Evolutionary conservation across 2,329 filamentous ascomycete species (phyloP).

Genomic region (Ophiobolus disseminans): DNA sequence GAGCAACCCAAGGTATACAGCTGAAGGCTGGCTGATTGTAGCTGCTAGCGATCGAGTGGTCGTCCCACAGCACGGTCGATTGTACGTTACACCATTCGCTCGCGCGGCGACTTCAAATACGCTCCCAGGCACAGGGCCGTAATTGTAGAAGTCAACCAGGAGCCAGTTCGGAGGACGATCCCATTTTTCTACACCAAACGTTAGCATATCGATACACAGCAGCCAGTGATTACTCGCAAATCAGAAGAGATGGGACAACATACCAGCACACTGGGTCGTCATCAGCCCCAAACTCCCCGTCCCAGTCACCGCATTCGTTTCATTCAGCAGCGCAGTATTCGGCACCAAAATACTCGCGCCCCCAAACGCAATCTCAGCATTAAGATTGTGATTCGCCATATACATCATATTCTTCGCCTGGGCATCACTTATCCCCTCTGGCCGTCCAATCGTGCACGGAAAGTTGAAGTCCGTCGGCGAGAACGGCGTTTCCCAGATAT

Average conservation of each 20-base stretch:
- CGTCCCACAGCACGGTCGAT: slow-evolving; percentile 63
- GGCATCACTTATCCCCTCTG: slow-evolving; percentile 66
- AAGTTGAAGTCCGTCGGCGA: slow-evolving; percentile 73
- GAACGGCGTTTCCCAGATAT: slow-evolving; percentile 93
- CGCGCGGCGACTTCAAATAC: slow-evolving; percentile 51
- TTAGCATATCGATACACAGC: slow-evolving; percentile 7
- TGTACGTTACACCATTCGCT: slow-evolving; percentile 77
- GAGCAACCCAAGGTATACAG: slow-evolving; percentile 25
- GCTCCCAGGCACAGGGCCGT: slow-evolving; percentile 44
- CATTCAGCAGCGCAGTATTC: slow-evolving; percentile 43
- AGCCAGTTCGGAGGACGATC: slow-evolving; percentile 51
- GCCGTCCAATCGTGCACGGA: slow-evolving; percentile 80
- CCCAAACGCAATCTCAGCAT: slow-evolving; percentile 66
- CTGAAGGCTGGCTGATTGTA: slow-evolving; percentile 14
- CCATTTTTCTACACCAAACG: slow-evolving; percentile 34
- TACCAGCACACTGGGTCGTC: slow-evolving; percentile 43
- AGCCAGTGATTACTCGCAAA: not conserved
- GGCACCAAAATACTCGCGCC: slow-evolving; percentile 44
- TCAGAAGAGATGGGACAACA: slow-evolving; percentile 17
- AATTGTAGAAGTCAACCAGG: slow-evolving; percentile 52
- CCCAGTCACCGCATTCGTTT: slow-evolving; percentile 45
- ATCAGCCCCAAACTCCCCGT: slow-evolving; percentile 44
- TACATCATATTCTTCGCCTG: slow-evolving; percentile 70
- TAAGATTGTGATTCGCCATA: slow-evolving; percentile 91
- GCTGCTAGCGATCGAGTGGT: slow-evolving; percentile 19